Conservation (phyloP, 306 rosid genomes). For the Lupinus albus region DNA sequence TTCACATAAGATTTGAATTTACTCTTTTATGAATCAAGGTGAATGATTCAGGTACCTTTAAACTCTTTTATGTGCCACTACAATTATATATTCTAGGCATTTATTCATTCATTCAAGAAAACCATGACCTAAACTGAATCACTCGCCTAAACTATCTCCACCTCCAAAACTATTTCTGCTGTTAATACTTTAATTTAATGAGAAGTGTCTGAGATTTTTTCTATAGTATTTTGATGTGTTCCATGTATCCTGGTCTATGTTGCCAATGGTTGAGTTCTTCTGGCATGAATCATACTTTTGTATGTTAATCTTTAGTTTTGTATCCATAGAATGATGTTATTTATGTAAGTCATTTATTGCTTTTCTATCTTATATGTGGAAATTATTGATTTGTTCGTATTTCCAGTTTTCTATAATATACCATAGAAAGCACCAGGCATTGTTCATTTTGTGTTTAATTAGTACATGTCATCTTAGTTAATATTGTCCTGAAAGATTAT, state of each 20-base stretch:
- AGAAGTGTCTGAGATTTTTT: slow-evolving; percentile 10
- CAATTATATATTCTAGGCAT: slow-evolving; percentile 8
- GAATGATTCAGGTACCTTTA: background rate
- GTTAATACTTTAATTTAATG: background rate
- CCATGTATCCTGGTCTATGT: slow-evolving; percentile 14
- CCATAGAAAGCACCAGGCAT: slow-evolving; percentile 19
- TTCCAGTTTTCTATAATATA: slow-evolving; percentile 19
- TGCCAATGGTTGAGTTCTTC: slow-evolving; percentile 14
- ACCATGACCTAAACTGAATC: slow-evolving; percentile 30
- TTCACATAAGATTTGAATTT: too few species aligned
- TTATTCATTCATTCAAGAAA: slow-evolving; percentile 10
- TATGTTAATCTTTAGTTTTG: slow-evolving; percentile 13
- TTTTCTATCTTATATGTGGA: slow-evolving; percentile 3
- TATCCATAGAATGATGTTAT: slow-evolving; percentile 2
- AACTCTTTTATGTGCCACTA: background rate
- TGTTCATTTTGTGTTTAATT: slow-evolving; percentile 21
- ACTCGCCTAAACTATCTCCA: slow-evolving; percentile 10
- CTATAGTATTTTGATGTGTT: slow-evolving; percentile 12
- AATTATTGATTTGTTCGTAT: slow-evolving; percentile 3
- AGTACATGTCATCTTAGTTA: slow-evolving; percentile 18
- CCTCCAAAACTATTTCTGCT: background rate
- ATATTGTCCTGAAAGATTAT: slow-evolving; percentile 47
- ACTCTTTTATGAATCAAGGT: too few species aligned
- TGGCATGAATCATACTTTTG: slow-evolving; percentile 12
- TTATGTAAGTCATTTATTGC: slow-evolving; percentile 18